Base-by-base conservation (phyloP, 2,329 filamentous ascomycete species). In the Aureobasidium sp. region DNA sequence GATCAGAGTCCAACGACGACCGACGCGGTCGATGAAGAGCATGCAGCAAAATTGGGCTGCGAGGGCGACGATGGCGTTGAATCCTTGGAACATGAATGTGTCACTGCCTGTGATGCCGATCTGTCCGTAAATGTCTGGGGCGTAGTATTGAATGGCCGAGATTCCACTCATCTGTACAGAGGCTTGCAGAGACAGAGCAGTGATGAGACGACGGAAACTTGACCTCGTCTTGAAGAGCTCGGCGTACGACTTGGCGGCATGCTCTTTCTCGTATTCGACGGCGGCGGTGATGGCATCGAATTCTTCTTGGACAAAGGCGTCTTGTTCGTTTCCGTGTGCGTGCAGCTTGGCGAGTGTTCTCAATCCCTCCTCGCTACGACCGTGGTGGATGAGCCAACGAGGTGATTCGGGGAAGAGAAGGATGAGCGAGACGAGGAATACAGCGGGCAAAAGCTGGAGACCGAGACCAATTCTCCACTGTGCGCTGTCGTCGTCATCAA, bases 31-130 rank as follows among this genome's bases (percentile, higher is more conserved):
- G 25, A 68, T 66, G 61, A 66, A 64, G 3, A 66, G 45, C 27
- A 68, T 63, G 9, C 63, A 65, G 25, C 66, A 63, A 64, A 84
- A 81, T 68, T 89, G 84, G 0, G 82, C 86, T 11, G 88, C 68
- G 9, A 89, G 74, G 1, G 84, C 86, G 55, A 89, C 81, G 13
- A 69, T 65, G 13, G 64, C 63, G 31, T 64, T 66, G 45, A 69
- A 62, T 1, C 57, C 67, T 40, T 65, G 62, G 17, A 64, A 65
- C 17, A 66, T 63, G 17, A 68, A 55, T 2, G 67, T 62, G 13
- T 58, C 27, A 13, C 60, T 57, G 1, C 64, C 64, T 4, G 47
- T 58, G 7, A 68, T 67, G 13, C 64, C 49, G 10, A 69, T 63
- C 51, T 66, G 62, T 2, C 42, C 61, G 43, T 65, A 69, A 46